Evolutionary conservation across 2,329 filamentous ascomycete genomes (phyloP).

Genomic region (Epichloe hybrida): DNA sequence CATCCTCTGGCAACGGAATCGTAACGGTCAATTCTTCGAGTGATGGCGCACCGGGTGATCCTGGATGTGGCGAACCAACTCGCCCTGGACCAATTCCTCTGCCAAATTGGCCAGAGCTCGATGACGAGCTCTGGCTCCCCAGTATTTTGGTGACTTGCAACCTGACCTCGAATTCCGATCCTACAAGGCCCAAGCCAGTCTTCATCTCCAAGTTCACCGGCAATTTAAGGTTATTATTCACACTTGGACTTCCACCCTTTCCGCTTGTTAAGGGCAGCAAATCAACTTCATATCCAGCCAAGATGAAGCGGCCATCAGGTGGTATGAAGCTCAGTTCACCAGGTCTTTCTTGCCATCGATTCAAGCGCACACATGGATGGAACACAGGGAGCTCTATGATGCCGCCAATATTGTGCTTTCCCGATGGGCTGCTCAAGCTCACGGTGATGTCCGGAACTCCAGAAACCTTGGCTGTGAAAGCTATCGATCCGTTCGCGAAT

Average conservation of each 20-base stretch:
- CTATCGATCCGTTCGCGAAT: conserved; percentile 81
- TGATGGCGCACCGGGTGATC: conserved; percentile 43
- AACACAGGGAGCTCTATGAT: conserved; percentile 85
- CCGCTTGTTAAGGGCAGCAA: conserved; percentile 58
- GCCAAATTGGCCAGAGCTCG: conserved; percentile 24
- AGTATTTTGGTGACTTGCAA: conserved; percentile 58
- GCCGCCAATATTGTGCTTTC: conserved; percentile 59
- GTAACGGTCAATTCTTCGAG: conserved; percentile 68
- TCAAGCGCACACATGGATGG: conserved; percentile 84
- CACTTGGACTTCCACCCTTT: conserved; percentile 38
- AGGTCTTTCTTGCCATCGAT: conserved; percentile 77
- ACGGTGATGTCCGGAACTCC: conserved; percentile 85
- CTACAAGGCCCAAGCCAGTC: conserved; percentile 59
- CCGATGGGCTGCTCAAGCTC: conserved; percentile 64
- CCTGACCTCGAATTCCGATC: conserved; percentile 80
- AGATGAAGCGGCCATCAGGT: conserved; percentile 83
- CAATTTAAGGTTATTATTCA: conserved; percentile 54
- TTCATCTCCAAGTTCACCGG: conserved; percentile 73
- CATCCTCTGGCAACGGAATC: conserved; percentile 63
- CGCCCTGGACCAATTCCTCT: conserved; percentile 29
- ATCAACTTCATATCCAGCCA: conserved; percentile 91
- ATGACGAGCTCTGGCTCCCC: conserved; percentile 21
- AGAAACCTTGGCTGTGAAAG: conserved; percentile 89
- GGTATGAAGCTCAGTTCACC: conserved; percentile 94
- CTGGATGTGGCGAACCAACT: conserved; percentile 30